Base-by-base conservation (phyloP, 1,284 basidiomycete genomes). In the Moesziomyces sp. region DNA sequence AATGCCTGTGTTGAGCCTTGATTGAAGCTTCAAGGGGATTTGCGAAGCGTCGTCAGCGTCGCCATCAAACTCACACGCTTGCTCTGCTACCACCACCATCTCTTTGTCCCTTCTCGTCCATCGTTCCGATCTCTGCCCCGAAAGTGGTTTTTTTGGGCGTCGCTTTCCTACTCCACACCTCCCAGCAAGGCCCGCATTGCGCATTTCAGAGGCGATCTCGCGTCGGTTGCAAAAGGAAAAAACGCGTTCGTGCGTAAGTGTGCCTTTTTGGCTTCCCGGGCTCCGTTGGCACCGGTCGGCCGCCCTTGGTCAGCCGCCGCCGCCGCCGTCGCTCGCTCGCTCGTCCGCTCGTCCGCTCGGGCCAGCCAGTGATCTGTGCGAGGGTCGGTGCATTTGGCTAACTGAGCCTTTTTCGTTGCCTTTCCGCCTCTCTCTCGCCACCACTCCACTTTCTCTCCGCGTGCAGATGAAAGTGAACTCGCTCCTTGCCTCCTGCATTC, bases 11-110 rank as follows among this genome's bases (percentile, higher is more conserved):
- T 14, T 38, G 35, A 46, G 45, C 45, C 23, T 24, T 38, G 14
- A 5, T 13, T 40, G 7, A 8, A 14, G 18, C 42, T n/a, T 6
- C 9, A 26, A 10, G 30, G 30, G 6, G 30, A 11, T 8, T 30
- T 2, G 30, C 30, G 24, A 5, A 57, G 66, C 66, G 59, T 68
- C 66, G 66, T 68, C 66, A 68, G 55, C 66, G 66, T 68, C 66
- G 66, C 19, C 66, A 58, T 28, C 23, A 46, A 56, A 46, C 13
- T 28, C 46, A 11, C 6, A 4, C 16, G 23, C 52, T 47, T 18
- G 23, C 46, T 23, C 42, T 46, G 45, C 35, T 48, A 43, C 47
- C 51, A 68, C 28, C 58, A 57, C 16, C 52, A 48, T 48, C 63
- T 18, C 34, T 45, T 30, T 28, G 52, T 23, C 19, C 21, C 26